Base-by-base conservation (phyloP, 148 eudicot species). In the Drosera capensis region DNA sequence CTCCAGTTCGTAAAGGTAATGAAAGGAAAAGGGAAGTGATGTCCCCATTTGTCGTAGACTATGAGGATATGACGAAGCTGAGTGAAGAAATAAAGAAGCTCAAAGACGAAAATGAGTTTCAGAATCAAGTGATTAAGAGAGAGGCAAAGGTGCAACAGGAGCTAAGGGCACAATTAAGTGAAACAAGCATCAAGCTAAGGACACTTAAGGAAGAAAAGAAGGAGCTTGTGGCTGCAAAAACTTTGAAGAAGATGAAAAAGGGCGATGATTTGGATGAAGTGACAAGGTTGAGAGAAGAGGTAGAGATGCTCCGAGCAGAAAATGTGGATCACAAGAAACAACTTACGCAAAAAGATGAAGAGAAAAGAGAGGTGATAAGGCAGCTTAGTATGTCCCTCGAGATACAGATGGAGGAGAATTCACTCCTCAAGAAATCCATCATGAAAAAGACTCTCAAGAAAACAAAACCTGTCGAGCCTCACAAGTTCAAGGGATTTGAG, bases 361-460 rank as follows among this genome's bases (percentile, higher is more conserved):
- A 49, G 30, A 29, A 20, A 39, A 45, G 12, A 1, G 62, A 61
- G 46, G 40, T 45, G 8, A 40, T 21, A 40, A 44, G 28, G 45
- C 39, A 54, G 52, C 28, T 66, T 13, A 83, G 78, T 52, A 1
- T 65, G 20, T 79, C 79, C 7, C 60, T 88, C 57, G 94, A 80
- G 46, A 28, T 71, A 51, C 63, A 80, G 11, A 77, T 69, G 71
- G 84, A 80, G 34, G 94, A 88, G 49, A 83, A 73, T 62, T 36
- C 42, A 51, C 36, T 65, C 51, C 78, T 80, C 18, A 79, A 73
- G 69, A 70, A 64, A 56, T 34, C n/a, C n/a, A n/a, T n/a, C n/a
- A n/a, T n/a, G n/a, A n/a, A n/a, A n/a, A n/a, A n/a, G n/a, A n/a
- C n/a, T n/a, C n/a, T n/a, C n/a, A n/a, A n/a, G n/a, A n/a, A n/a